Base-by-base conservation (phyloP, 2,329 filamentous ascomycete genomes). In the Claviceps spartinae region DNA sequence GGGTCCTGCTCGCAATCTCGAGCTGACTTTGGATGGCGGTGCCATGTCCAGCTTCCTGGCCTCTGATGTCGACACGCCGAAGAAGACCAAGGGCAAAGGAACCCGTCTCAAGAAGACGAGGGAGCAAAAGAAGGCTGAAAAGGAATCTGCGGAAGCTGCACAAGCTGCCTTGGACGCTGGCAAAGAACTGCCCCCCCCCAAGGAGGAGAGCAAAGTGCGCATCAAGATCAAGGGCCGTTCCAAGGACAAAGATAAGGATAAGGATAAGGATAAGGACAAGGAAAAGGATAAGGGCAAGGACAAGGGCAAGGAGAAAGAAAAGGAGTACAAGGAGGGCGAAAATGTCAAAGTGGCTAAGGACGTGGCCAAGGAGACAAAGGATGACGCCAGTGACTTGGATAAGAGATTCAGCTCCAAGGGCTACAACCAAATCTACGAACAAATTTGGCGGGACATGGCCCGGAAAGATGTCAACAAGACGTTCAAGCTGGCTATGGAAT, bases 351-450 rank as follows among this genome's bases (percentile, higher is more conserved):
- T 58, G 60, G 54, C 63, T 48, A 73, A 64, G 64, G 66, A 69
- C 49, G 73, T 75, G 58, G 71, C 75, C 42, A 75, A 77, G 58
- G 76, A 78, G 51, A 76, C 71, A 64, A 67, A 67, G 44, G 75
- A 76, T 52, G 72, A 76, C 30, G 67, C 71, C 8, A 70, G 73
- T 40, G 75, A 78, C 4, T 74, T 79, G 22, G 77, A 83, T 54
- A 77, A 80, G 54, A 77, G 78, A 54, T 93, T 87, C 68, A 83
- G 87, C 58, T 93, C 89, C 49, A 95, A 95, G 65, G 89, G 87
- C 18, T 98, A 94, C 71, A 89, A 94, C 62, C 90, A 95, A 67
- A 91, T 98, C 53, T 96, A 96, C 67, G 90, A 95, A 62, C 89
- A 96, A 67, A 97, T 97, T 58, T 94, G 88, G 84, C 86, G 91